A percentile compares a stretch with the other conserved stretches of the same genome.
phyloP scores from a whole-genome alignment of 73 alveolate species.

The Paramecium sexaurelia region DNA sequence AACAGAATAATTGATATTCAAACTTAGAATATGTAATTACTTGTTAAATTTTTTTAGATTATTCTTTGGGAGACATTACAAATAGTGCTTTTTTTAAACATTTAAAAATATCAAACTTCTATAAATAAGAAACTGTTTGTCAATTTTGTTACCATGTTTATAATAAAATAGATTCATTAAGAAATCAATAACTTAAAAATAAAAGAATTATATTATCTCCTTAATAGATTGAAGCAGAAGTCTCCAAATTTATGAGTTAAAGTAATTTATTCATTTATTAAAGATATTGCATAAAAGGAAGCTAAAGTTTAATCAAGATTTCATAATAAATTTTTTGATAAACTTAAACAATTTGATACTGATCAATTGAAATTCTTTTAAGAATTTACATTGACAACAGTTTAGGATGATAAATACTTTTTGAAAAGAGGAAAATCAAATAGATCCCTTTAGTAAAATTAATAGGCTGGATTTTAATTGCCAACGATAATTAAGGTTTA shows the following conservation, averaged over 20 bases:
- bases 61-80: conserved; percentile 58
- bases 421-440: not conserved
- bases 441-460: not conserved
- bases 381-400: conserved; percentile 13
- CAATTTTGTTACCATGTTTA: conserved; percentile 54
- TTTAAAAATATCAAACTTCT: conserved; percentile 51
- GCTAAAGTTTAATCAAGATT: not conserved
- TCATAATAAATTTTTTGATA: not conserved
- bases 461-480: not conserved
- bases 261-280: not conserved
- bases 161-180: conserved; percentile 53
- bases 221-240: conserved; percentile 32
- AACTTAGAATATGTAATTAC: conserved; percentile 58
- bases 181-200: conserved; percentile 9
- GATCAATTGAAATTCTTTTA: conserved; percentile 41
- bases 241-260: not conserved
- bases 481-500: conserved; percentile 51
- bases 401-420: conserved; percentile 27
- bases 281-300: not conserved
- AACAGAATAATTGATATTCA: conserved; percentile 63
- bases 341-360: conserved; percentile 51
- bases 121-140: conserved; percentile 49
- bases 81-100: conserved; percentile 48
- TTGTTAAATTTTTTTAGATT: conserved; percentile 30
- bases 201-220: not conserved